A percentile compares a stretch with the other conserved stretches of the same genome.
phyloP scores from a whole-genome alignment of 768 basidiomycete species.

The Chiua virens region DNA sequence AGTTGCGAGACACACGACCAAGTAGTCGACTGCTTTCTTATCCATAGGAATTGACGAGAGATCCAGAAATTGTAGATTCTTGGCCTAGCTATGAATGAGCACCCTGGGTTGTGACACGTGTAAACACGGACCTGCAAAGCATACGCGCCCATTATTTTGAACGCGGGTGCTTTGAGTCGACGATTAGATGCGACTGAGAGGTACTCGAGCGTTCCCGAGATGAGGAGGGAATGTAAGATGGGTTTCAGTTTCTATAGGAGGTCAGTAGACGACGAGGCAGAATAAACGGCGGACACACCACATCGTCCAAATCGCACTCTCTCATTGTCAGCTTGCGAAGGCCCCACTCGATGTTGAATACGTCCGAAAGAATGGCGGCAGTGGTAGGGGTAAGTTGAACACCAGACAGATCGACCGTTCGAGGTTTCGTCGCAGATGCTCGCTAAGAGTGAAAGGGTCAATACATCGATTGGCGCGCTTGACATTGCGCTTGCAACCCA shows the following conservation, averaged over 20 bases:
- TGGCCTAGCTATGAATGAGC: slow-evolving; percentile 50
- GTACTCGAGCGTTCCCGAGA: slow-evolving; percentile 76
- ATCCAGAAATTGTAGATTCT: slow-evolving; percentile 81
- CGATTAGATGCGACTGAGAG: slow-evolving; percentile 87
- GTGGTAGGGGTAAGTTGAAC: slow-evolving; percentile 68
- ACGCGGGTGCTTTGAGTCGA: slow-evolving; percentile 73
- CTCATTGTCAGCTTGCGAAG: slow-evolving; percentile 81
- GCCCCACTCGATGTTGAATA: slow-evolving; percentile 93
- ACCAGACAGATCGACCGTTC: slow-evolving; percentile 78
- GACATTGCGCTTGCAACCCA: not conserved
- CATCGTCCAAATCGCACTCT: slow-evolving; percentile 85
- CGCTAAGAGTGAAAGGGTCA: slow-evolving; percentile 35
- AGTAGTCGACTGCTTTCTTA: slow-evolving; percentile 79
- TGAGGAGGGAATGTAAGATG: slow-evolving; percentile 85
- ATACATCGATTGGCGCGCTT: not conserved
- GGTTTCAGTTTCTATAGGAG: slow-evolving; percentile 72
- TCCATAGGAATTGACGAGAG: slow-evolving; percentile 85
- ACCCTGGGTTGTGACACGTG: not conserved
- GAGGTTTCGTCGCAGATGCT: slow-evolving; percentile 55
- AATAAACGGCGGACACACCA: slow-evolving; percentile 42
- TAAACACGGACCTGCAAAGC: slow-evolving; percentile 55
- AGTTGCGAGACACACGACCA: slow-evolving; percentile 64
- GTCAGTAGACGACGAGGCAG: not conserved
- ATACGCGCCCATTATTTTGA: slow-evolving; percentile 79
- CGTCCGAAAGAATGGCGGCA: slow-evolving; percentile 84